phyloP scores from a whole-genome alignment of 148 eudicot species.

The Rheum nobile region DNA sequence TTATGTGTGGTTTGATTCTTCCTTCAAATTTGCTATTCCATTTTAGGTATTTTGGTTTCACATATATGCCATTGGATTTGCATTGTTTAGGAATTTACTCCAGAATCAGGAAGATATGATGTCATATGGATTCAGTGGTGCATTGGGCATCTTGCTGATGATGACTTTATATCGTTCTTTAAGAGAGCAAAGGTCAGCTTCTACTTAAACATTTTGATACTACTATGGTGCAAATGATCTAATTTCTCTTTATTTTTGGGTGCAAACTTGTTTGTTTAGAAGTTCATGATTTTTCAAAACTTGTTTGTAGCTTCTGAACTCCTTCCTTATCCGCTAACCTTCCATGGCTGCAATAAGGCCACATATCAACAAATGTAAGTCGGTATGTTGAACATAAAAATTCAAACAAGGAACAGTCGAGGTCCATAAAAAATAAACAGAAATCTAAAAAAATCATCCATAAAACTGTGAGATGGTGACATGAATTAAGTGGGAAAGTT shows the following conservation, averaged over 20 bases:
- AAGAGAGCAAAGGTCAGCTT: constrained; percentile 66
- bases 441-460: background rate
- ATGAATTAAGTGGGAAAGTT: background rate
- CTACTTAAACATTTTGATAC: background rate
- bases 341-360: background rate
- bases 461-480: background rate
- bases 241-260: background rate
- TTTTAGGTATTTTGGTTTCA: background rate
- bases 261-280: background rate
- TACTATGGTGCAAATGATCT: background rate
- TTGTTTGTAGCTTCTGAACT: background rate
- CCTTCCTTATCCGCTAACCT: background rate
- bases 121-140: constrained; percentile 99
- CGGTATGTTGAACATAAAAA: background rate
- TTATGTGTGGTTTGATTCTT: background rate
- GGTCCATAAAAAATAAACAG: background rate
- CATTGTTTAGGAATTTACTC: constrained; percentile 65
- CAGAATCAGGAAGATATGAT: constrained; percentile 69
- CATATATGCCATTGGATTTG: background rate
- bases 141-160: constrained; percentile 92
- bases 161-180: constrained; percentile 82
- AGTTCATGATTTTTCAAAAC: background rate
- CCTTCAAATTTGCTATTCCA: background rate
- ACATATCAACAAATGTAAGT: background rate
- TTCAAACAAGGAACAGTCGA: background rate